Base-by-base conservation (phyloP, 208 protist genomes). In the Crithidia sp. region DNA sequence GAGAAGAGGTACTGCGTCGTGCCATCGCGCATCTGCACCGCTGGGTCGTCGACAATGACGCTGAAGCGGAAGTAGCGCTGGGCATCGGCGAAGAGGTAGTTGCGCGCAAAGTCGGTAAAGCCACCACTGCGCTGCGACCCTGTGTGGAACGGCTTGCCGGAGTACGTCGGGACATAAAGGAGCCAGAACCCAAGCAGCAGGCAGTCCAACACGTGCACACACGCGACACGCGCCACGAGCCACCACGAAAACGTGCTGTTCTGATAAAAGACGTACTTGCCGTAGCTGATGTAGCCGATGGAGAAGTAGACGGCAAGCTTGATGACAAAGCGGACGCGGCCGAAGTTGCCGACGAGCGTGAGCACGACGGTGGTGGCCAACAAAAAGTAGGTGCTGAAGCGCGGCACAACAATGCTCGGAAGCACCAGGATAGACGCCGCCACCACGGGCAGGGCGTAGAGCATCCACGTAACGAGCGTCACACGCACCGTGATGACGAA, bases 51-150 rank as follows among this genome's bases (percentile, higher is more conserved):
- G 8, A 86, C 57, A 66, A 93, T 75, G 41, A 95, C 66, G 17
- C 76, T 71, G 67, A 93, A 87, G 63, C 75, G 81, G 76, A 95
- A 95, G 79, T 93, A 95, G n/a, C 67, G 66, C 37, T 82, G 83
- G 10, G 75, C 58, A 54, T 93, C 79, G n/a, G 72, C 54, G 58
- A 92, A 92, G 14, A 95, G 55, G 72, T 91, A 84, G 37, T 79
- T 82, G n/a, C 83, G 64, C 41, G 74, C 63, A 61, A 92, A 92
- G 41, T 77, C 50, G 49, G 74, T 88, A 63, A 90, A 90, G 19
- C 61, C 17, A 53, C 50, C 5, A 59, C 82, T 90, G 64, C 88
- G 86, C 53, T 81, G 81, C 41, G 71, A 14, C n/a, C 91, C 91
- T 4, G 79, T 92, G 59, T 88, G 71, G 50, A 83, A 83, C 3